A percentile compares a stretch with the other conserved stretches of the same genome.
Conservation (phyloP, 257 asterid species). For the Orobanche coerulescens region DNA sequence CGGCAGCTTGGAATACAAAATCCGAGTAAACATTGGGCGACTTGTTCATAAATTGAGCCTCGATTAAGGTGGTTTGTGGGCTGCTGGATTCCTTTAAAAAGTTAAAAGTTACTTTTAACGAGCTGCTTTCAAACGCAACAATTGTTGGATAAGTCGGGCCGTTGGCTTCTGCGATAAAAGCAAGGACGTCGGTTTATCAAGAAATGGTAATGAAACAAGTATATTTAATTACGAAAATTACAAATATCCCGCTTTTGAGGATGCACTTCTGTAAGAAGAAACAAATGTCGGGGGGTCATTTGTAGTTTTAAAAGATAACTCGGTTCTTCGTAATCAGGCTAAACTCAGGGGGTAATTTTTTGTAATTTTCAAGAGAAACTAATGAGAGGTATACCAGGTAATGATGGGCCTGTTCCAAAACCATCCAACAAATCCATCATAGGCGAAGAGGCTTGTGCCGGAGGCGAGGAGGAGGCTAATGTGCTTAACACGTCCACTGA, state of each 20-base stretch:
- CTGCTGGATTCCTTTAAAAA: slow-evolving; percentile 73
- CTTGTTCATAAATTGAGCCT: slow-evolving; percentile 68
- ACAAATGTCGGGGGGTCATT: no score
- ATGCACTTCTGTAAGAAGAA: no score
- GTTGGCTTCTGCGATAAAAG: slow-evolving; percentile 46
- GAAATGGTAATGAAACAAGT: no score
- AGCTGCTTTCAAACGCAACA: slow-evolving; percentile 72
- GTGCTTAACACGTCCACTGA: slow-evolving; percentile 39
- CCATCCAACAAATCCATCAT: slow-evolving; percentile 72
- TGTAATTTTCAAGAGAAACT: no score
- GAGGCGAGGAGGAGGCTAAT: slow-evolving; percentile 40
- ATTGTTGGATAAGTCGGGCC: slow-evolving; percentile 57
- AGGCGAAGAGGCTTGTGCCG: slow-evolving; percentile 31
- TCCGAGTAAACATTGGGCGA: slow-evolving; percentile 47
- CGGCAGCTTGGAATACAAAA: slow-evolving; percentile 85
- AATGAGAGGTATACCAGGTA: slow-evolving; percentile 36
- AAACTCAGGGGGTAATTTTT: no score
- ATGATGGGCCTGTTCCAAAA: slow-evolving; percentile 44
- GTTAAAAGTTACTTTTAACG: slow-evolving; percentile 57
- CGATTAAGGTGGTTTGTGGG: slow-evolving; percentile 53
- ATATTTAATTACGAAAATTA: no score
- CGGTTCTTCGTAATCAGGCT: no score
- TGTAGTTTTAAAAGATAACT: no score
- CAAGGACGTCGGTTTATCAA: slow-evolving; percentile 10
- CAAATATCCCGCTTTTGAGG: no score